Conservation (phyloP, 345 rosid species). For the Punica granatum region DNA sequence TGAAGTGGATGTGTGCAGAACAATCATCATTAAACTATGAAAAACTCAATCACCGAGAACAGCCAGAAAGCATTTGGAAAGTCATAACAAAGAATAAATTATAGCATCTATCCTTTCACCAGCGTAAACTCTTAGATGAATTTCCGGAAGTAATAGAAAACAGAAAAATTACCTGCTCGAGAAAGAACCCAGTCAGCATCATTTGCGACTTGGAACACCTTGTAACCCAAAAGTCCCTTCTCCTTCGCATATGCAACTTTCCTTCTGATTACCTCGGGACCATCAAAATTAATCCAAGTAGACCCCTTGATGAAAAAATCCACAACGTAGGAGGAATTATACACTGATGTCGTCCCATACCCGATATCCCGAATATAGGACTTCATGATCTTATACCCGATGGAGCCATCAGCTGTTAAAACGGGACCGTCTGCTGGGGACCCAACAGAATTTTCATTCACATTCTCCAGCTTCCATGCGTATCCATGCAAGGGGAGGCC, state of each 20-base stretch:
- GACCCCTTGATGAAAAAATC: conserved; percentile 16
- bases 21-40: neutral
- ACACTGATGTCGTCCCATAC: conserved; percentile 16
- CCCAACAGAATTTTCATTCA: conserved; percentile 5
- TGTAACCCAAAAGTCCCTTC: conserved; percentile 32
- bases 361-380: conserved; percentile 11
- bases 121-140: neutral
- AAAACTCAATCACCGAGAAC: neutral
- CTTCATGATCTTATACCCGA: conserved; percentile 17
- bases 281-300: conserved; percentile 40
- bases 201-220: conserved; percentile 18
- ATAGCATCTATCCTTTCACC: neutral
- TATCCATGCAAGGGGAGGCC: conserved; percentile 28
- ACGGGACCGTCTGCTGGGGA: conserved; percentile 15
- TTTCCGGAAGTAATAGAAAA: neutral
- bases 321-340: conserved; percentile 28
- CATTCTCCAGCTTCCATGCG: conserved; percentile 22
- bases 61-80: neutral
- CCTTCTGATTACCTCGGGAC: conserved; percentile 21
- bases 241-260: conserved; percentile 35
- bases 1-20: neutral
- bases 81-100: neutral
- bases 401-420: conserved; percentile 4
- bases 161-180: conserved; percentile 12
- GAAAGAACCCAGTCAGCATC: conserved; percentile 43